Conservation (phyloP, 352 stramenopile species). For the Phytophthora palmivora region DNA sequence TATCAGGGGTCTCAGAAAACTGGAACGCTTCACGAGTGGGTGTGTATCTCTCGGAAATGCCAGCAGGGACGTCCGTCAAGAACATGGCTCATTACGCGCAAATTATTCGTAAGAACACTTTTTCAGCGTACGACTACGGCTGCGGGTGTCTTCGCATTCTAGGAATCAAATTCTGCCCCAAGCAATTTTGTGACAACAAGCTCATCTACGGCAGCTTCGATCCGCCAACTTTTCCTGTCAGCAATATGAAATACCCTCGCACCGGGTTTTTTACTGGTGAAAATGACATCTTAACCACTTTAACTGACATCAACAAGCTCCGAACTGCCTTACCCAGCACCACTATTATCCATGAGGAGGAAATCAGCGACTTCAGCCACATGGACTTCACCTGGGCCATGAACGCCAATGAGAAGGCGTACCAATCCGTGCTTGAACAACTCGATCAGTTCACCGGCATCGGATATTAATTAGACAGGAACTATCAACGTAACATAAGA, state of each 20-base stretch:
- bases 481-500: conserved; percentile 13
- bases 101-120: conserved; percentile 51
- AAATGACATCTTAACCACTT: conserved; percentile 44
- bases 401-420: conserved; percentile 50
- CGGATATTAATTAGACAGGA: conserved; percentile 35
- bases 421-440: conserved; percentile 49
- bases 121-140: conserved; percentile 57
- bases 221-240: conserved; percentile 43
- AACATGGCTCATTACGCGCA: conserved; percentile 63
- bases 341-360: conserved; percentile 48
- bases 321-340: conserved; percentile 33
- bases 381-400: conserved; percentile 61
- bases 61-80: conserved; percentile 61
- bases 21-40: conserved; percentile 53
- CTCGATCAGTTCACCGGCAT: conserved; percentile 46
- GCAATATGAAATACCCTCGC: conserved; percentile 46
- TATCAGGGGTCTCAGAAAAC: conserved; percentile 47
- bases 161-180: conserved; percentile 43
- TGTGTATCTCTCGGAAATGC: conserved; percentile 62
- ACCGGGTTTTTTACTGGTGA: conserved; percentile 46
- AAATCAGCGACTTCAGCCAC: conserved; percentile 51
- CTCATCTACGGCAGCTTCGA: conserved; percentile 51
- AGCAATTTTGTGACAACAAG: conserved; percentile 54
- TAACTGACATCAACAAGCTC: conserved; percentile 43
- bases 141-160: conserved; percentile 41